Conservation (phyloP, 2,329 filamentous ascomycete genomes). For the Ceratocystis huliohia region DNA sequence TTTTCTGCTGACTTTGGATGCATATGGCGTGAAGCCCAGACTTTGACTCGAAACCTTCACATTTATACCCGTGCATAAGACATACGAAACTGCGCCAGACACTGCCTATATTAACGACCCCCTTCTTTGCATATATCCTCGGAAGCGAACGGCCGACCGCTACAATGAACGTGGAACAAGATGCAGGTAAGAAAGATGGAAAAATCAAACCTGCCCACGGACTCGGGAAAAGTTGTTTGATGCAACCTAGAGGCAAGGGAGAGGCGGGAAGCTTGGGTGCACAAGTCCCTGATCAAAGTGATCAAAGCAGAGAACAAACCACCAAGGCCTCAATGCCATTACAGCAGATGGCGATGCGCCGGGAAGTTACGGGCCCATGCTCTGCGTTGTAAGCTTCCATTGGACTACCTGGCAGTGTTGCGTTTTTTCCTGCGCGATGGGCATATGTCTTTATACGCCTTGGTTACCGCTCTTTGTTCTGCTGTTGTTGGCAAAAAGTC, state of each 20-base stretch:
- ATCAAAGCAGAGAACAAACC: conserved; percentile 1
- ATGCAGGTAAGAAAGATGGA: conserved; percentile 7
- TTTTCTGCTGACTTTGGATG: background rate
- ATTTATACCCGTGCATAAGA: background rate
- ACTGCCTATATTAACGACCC: background rate
- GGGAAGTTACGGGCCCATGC: conserved; percentile 3
- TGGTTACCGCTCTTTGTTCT: background rate
- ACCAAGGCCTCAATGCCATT: conserved; percentile 2
- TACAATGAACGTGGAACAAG: conserved; percentile 11
- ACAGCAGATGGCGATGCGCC: background rate
- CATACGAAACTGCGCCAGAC: background rate
- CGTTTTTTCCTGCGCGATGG: conserved; percentile 1
- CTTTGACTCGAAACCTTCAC: background rate
- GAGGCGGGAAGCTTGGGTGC: conserved; percentile 1
- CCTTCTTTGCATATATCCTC: background rate
- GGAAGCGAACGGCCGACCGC: conserved; percentile 10
- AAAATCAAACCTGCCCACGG: background rate
- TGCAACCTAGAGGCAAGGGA: background rate
- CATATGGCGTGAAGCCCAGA: conserved; percentile 1
- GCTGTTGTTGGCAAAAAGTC: conserved; percentile 4
- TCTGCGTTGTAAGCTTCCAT: background rate
- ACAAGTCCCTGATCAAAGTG: background rate
- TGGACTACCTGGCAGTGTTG: background rate
- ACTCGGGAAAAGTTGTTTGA: background rate
- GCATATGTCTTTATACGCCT: conserved; percentile 2